Evolutionary conservation across 768 basidiomycete genomes (phyloP).

Genomic region (Pleurotus ostreatus): DNA sequence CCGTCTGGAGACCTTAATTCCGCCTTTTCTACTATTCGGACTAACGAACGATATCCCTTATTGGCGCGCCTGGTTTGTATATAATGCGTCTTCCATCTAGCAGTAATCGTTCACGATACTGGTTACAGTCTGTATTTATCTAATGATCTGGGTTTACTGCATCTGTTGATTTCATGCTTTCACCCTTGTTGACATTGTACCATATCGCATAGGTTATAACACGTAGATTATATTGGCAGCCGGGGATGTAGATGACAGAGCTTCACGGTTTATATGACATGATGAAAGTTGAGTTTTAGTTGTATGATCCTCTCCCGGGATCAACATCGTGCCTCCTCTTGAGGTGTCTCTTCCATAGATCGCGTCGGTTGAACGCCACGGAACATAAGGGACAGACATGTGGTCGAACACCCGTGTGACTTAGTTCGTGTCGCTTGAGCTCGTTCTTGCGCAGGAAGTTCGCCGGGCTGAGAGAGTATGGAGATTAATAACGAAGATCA

Average conservation of each 20-base stretch:
- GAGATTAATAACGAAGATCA: background rate
- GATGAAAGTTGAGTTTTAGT: too few relatives aligned
- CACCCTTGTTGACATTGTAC: slow-evolving; percentile 4
- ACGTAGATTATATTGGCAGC: too few relatives aligned
- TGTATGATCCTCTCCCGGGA: too few relatives aligned
- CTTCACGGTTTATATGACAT: too few relatives aligned
- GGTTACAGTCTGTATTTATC: background rate
- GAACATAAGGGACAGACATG: slow-evolving; percentile 56
- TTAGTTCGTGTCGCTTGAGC: slow-evolving; percentile 70
- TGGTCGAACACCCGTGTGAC: slow-evolving; percentile 56
- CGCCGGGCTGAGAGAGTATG: slow-evolving; percentile 37
- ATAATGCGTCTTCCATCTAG: slow-evolving; percentile 8
- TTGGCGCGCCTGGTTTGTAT: background rate
- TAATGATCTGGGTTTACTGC: slow-evolving; percentile 4
- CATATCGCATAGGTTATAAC: slow-evolving; percentile 2
- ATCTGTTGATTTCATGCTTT: background rate
- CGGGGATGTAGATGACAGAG: too few relatives aligned
- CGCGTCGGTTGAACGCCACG: slow-evolving; percentile 60
- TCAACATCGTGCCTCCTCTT: slow-evolving; percentile 42
- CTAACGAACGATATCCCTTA: background rate
- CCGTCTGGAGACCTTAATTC: slow-evolving; percentile 4
- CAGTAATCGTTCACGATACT: background rate
- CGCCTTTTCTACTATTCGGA: background rate
- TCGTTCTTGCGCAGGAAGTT: slow-evolving; percentile 74
- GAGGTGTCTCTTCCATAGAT: slow-evolving; percentile 64